phyloP scores from a whole-genome alignment of 1,139 yeast genomes.

The Candida frijolesensis region DNA sequence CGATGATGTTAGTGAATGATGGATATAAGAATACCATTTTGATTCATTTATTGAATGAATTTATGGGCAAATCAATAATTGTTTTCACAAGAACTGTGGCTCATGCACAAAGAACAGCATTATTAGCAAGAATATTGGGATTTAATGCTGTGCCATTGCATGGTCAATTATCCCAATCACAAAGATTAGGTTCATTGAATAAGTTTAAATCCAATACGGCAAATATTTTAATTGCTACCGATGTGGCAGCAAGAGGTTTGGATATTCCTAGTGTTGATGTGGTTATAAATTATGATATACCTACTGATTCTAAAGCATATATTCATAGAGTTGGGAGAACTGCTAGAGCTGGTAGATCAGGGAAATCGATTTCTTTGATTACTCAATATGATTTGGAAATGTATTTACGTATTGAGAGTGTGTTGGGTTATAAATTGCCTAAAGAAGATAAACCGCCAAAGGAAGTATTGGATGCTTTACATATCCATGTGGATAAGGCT shows the following conservation, averaged over 20 bases:
- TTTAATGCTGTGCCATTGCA: slow-evolving; percentile 92
- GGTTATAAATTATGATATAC: slow-evolving; percentile 92
- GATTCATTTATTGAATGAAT: slow-evolving; percentile 79
- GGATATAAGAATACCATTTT: slow-evolving; percentile 89
- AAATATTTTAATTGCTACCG: slow-evolving; percentile 88
- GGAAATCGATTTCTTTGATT: slow-evolving; percentile 87
- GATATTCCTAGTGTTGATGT: slow-evolving; percentile 95
- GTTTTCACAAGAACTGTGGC: slow-evolving; percentile 95
- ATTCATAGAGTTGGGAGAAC: slow-evolving; percentile 98
- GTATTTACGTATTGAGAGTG: slow-evolving; percentile 85
- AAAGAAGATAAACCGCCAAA: slow-evolving; percentile 77
- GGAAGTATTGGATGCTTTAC: slow-evolving; percentile 75
- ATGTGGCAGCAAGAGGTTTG: slow-evolving; percentile 96
- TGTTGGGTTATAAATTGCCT: slow-evolving; percentile 75
- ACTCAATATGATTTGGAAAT: slow-evolving; percentile 94
- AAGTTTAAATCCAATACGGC: slow-evolving; percentile 87
- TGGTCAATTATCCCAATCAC: slow-evolving; percentile 91
- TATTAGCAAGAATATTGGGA: slow-evolving; percentile 77
- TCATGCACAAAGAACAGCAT: slow-evolving; percentile 88
- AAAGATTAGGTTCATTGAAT: slow-evolving; percentile 89
- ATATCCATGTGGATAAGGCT: slow-evolving; percentile 89
- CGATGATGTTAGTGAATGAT: slow-evolving; percentile 88
- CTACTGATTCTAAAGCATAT: slow-evolving; percentile 97
- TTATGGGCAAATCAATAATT: slow-evolving; percentile 83
- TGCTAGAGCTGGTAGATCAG: slow-evolving; percentile 96